Base-by-base conservation (phyloP, 495 filamentous ascomycete genomes). In the Talaromyces trachyspermus region DNA sequence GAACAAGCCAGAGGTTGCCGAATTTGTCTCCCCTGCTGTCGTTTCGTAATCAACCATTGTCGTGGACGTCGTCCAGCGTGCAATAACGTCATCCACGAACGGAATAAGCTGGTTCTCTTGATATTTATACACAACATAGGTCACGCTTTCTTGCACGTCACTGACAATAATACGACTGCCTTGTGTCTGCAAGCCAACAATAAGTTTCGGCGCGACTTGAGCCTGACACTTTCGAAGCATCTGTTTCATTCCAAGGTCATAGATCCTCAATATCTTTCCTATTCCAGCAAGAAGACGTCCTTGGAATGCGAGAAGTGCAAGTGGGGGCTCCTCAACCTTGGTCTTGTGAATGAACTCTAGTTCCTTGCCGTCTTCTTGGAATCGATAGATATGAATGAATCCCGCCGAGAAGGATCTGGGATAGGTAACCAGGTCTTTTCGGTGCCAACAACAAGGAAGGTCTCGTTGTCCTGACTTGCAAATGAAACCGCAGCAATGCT, bases 1-100 rank as follows among this genome's bases (percentile, higher is more conserved):
- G 85, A 47, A 97, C 61, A 29, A 97, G 75, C 88, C 89, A 97
- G 2, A 99, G 58, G 55, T 97, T 97, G 37, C 94, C 94, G 51
- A 99, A 99, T 60, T 95, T 95, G 68, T 99, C 94, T 33, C 94
- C 94, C 90, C 92, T 9, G 89, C 92, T 14, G 85, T 81, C 1
- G 91, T 95, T 60, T 97, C 92, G 65, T 99, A 99, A 60, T 99
- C 94, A 1, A 96, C 83, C 91, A 97, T 95, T 5, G 87, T 76
- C 1, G 82, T 86, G 38, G 83, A 80, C 1, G 86, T 90, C 0
- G 88, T 95, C 85, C 86, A 96, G 18, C 94, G 81, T 27, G 90
- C 72, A 47, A 96, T 71, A 12, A 81, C 81, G 60, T 99, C 94
- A 56, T 97, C 92, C 12, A 76, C 85, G 50, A 97, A 99, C 0